phyloP scores from a whole-genome alignment of 192 early-diverging fungal species.

The Backusella tuberculispora region DNA sequence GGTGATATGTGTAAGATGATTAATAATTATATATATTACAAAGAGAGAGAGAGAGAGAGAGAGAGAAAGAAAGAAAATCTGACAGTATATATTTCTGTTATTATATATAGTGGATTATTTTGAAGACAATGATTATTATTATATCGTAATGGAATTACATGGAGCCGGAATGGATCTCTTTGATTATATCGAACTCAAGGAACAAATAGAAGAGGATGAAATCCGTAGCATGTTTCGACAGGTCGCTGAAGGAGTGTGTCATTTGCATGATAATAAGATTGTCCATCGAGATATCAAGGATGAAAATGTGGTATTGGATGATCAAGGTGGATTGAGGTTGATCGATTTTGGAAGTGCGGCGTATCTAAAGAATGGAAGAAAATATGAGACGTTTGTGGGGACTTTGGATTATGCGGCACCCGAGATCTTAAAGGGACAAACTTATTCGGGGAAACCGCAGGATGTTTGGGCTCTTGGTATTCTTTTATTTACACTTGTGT shows the following conservation, averaged over 20 bases:
- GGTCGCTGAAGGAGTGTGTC: slow-evolving; percentile 57
- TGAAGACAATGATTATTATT: slow-evolving; percentile 76
- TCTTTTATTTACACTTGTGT: slow-evolving; percentile 74
- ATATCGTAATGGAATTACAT: slow-evolving; percentile 66
- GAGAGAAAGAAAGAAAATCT: not conserved
- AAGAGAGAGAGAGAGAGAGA: not conserved
- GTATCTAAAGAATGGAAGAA: slow-evolving; percentile 54
- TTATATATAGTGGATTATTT: slow-evolving; percentile 62
- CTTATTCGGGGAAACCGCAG: slow-evolving; percentile 74
- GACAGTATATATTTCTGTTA: not conserved
- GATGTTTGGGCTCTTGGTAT: slow-evolving; percentile 87
- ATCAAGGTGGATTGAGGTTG: slow-evolving; percentile 62
- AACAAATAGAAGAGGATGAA: slow-evolving; percentile 55
- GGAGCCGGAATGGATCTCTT: slow-evolving; percentile 68
- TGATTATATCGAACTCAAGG: slow-evolving; percentile 71
- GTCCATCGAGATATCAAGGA: slow-evolving; percentile 90
- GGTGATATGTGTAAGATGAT: slow-evolving; percentile 51
- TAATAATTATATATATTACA: not conserved
- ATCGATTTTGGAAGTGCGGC: slow-evolving; percentile 85
- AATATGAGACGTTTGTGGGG: slow-evolving; percentile 74
- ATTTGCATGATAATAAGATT: slow-evolving; percentile 66
- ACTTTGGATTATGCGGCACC: slow-evolving; percentile 81
- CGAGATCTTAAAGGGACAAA: slow-evolving; percentile 67
- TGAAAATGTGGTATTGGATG: slow-evolving; percentile 82
- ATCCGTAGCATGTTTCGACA: slow-evolving; percentile 62